phyloP scores from a whole-genome alignment of 345 rosid species.

The Noccaea bulbosa region DNA sequence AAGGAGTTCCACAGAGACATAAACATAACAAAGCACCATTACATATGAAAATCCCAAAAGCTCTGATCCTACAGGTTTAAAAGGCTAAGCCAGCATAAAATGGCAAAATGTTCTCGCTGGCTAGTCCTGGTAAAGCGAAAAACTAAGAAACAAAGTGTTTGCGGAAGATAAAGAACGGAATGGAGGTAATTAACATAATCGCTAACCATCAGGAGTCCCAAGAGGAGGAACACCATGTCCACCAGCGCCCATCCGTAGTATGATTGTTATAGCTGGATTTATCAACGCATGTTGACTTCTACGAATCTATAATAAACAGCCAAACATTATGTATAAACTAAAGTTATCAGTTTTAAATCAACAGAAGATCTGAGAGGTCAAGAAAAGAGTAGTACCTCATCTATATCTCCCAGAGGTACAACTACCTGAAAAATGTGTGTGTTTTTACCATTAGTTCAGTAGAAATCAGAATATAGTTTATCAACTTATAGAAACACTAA shows the following conservation, averaged over 20 bases:
- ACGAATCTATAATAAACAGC: conserved; percentile 62
- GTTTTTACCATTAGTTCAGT: conserved; percentile 13
- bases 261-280: conserved; percentile 93
- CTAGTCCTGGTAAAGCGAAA: conserved; percentile 9
- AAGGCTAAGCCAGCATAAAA: conserved; percentile 24
- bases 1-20: conserved; percentile 35
- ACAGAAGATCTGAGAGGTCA: conserved; percentile 3
- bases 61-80: conserved; percentile 20
- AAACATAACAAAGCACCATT: conserved; percentile 40
- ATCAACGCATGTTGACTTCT: conserved; percentile 98
- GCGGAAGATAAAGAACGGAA: conserved; percentile 18
- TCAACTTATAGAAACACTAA: conserved; percentile 40
- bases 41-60: conserved; percentile 21
- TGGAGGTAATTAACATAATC: conserved; percentile 5
- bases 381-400: conserved; percentile 64
- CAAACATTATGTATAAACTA: background rate
- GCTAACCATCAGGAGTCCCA: conserved; percentile 97
- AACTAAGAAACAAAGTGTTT: conserved; percentile 1
- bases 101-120: conserved; percentile 1
- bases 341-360: background rate
- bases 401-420: conserved; percentile 93
- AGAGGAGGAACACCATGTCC: conserved; percentile 99
- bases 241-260: conserved; percentile 98
- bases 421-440: conserved; percentile 58
- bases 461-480: background rate